phyloP scores from a whole-genome alignment of 2,329 filamentous ascomycete genomes.

The Epichloe sibirici region DNA sequence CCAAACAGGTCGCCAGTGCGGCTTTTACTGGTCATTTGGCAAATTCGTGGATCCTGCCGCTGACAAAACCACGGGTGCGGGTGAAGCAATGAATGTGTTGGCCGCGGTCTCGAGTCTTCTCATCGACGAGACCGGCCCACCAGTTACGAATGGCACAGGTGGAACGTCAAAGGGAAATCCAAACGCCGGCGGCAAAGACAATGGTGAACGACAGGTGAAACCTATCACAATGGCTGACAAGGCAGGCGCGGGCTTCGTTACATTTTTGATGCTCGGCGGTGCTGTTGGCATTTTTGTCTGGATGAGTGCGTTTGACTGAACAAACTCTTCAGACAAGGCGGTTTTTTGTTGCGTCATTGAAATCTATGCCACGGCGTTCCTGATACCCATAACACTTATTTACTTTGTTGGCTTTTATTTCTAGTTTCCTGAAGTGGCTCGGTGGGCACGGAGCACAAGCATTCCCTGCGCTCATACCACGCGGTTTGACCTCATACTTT shows the following conservation, averaged over 20 bases:
- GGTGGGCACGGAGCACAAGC: not conserved
- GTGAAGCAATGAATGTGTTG: conserved; percentile 47
- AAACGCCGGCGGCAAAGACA: conserved; percentile 25
- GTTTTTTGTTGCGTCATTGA: not conserved
- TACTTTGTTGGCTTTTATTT: too few species aligned
- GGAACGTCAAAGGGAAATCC: conserved; percentile 35
- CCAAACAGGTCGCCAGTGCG: conserved; percentile 44
- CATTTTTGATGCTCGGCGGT: conserved; percentile 29
- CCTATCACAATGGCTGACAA: conserved; percentile 32
- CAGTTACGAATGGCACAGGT: conserved; percentile 35
- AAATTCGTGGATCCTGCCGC: conserved; percentile 31
- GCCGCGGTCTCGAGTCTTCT: conserved; percentile 40
- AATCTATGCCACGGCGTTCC: not conserved
- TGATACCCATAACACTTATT: not conserved
- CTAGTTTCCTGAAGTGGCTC: not conserved
- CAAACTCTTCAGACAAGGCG: not conserved
- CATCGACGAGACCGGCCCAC: conserved; percentile 26
- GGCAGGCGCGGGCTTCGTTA: conserved; percentile 37
- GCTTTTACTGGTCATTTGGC: conserved; percentile 47
- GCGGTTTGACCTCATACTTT: not conserved
- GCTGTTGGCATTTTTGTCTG: conserved; percentile 34
- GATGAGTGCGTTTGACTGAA: conserved; percentile 31
- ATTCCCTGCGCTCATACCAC: not conserved
- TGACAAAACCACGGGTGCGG: conserved; percentile 44
- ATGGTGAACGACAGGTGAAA: conserved; percentile 11